Percentiles rank a stretch among this genome's conserved stretches.
Conservation (phyloP, 2,329 filamentous ascomycete genomes). For the Septoria petroselini region DNA sequence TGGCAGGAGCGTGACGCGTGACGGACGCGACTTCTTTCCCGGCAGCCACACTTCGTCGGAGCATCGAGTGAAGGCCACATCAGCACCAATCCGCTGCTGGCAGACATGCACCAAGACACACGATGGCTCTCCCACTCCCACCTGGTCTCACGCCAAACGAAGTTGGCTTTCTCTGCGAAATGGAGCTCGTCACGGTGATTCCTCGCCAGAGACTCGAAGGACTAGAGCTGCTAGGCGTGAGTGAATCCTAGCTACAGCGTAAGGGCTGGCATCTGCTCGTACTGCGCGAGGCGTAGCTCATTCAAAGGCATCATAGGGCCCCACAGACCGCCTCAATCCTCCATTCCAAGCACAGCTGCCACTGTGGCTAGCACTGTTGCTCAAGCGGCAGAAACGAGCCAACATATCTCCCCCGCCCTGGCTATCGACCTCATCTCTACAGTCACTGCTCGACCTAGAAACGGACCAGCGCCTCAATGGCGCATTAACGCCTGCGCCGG, state of each 20-base stretch:
- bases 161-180: slow-evolving; percentile 92
- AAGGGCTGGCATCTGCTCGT: slow-evolving; percentile 21
- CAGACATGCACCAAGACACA: slow-evolving; percentile 19
- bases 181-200: slow-evolving; percentile 91
- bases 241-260: slow-evolving; percentile 43
- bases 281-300: not conserved
- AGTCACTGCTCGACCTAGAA: slow-evolving; percentile 75
- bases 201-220: slow-evolving; percentile 86
- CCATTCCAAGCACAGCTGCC: slow-evolving; percentile 77
- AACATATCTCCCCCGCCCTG: slow-evolving; percentile 90
- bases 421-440: slow-evolving; percentile 74
- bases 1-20: slow-evolving; percentile 7
- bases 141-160: slow-evolving; percentile 76
- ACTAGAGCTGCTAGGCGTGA: slow-evolving; percentile 79
- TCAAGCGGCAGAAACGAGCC: slow-evolving; percentile 89
- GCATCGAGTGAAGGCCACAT: not conserved
- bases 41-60: not conserved
- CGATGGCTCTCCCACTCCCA: slow-evolving; percentile 61
- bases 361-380: slow-evolving; percentile 89
- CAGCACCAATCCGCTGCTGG: not conserved
- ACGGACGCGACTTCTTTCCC: not conserved
- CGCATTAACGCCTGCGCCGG: slow-evolving; percentile 74
- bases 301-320: slow-evolving; percentile 58
- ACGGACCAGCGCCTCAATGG: slow-evolving; percentile 63
- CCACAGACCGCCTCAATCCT: slow-evolving; percentile 71